Percentiles rank a stretch among this genome's conserved stretches.
Evolutionary conservation across 306 rosid species (phyloP).

Genomic region (Cucumis hystrix): DNA sequence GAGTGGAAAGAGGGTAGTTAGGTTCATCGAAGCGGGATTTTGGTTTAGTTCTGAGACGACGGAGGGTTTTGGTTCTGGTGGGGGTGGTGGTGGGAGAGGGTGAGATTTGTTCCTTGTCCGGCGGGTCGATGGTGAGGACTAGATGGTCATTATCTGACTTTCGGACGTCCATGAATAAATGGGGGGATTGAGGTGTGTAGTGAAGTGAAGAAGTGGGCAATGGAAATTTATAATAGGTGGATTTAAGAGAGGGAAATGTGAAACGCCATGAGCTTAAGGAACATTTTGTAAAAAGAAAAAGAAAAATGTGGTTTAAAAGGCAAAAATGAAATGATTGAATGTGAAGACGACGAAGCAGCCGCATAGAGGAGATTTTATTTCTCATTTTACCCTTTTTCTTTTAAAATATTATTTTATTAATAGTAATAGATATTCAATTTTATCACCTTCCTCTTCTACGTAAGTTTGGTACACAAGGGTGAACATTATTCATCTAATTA

Average conservation of each 20-base stretch:
- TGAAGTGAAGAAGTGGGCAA: neutral
- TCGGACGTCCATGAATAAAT: neutral
- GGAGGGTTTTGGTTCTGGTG: conserved; percentile 12
- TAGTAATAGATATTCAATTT: no score
- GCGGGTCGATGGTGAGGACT: conserved; percentile 20
- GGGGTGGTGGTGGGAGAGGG: neutral
- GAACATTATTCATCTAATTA: no score
- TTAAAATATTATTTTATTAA: no score
- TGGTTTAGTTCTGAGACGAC: conserved; percentile 24
- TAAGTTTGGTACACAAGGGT: no score
- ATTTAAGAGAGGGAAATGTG: neutral
- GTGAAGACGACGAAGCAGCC: neutral
- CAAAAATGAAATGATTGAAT: neutral
- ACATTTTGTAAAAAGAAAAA: neutral
- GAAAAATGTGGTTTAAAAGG: neutral
- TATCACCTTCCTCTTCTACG: no score
- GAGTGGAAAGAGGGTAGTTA: conserved; percentile 1
- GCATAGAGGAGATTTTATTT: neutral
- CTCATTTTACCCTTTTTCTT: neutral
- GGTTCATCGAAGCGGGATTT: conserved; percentile 33
- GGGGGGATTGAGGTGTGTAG: neutral
- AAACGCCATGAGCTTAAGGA: neutral
- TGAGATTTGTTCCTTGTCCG: neutral
- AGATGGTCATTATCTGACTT: conserved; percentile 12
- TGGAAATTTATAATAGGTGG: neutral